Conservation (phyloP, 495 filamentous ascomycete species). For the Penicillium canescens region DNA sequence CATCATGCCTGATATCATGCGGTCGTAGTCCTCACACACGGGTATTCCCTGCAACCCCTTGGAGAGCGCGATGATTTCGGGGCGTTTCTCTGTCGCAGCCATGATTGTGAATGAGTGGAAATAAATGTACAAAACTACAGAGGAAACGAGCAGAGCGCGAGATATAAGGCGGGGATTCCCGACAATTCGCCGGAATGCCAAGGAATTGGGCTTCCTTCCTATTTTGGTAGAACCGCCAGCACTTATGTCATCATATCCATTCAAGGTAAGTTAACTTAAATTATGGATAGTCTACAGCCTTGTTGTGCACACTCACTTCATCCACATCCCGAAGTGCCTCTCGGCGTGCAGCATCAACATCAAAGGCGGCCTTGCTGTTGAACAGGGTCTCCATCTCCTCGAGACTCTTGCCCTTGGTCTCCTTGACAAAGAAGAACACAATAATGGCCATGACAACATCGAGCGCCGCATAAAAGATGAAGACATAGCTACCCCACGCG, state of each 20-base stretch:
- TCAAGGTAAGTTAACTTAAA: no score
- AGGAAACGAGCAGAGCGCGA: neutral
- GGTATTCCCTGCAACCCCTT: conserved; percentile 38
- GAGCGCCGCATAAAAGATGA: conserved; percentile 38
- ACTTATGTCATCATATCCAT: neutral
- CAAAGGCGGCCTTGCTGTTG: conserved; percentile 27
- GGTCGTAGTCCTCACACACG: conserved; percentile 52
- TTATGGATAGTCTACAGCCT: neutral
- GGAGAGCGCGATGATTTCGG: conserved; percentile 46
- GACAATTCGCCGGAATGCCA: conserved; percentile 4
- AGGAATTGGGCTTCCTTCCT: conserved; percentile 1
- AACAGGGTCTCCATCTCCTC: conserved; percentile 47
- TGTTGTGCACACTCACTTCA: conserved; percentile 15
- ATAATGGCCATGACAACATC: conserved; percentile 46
- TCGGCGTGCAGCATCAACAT: conserved; percentile 21
- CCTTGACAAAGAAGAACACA: conserved; percentile 62
- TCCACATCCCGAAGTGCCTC: conserved; percentile 12
- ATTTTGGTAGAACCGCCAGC: neutral
- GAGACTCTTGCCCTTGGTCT: conserved; percentile 55
- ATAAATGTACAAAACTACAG: neutral
- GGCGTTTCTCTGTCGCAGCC: conserved; percentile 43
- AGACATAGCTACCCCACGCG: conserved; percentile 50
- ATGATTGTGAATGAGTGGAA: conserved; percentile 9
- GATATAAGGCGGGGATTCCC: neutral
- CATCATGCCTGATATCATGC: conserved; percentile 58